A percentile compares a stretch with the other conserved stretches of the same genome.
phyloP scores from a whole-genome alignment of 768 basidiomycete species.

The Pulveroboletus sp. region DNA sequence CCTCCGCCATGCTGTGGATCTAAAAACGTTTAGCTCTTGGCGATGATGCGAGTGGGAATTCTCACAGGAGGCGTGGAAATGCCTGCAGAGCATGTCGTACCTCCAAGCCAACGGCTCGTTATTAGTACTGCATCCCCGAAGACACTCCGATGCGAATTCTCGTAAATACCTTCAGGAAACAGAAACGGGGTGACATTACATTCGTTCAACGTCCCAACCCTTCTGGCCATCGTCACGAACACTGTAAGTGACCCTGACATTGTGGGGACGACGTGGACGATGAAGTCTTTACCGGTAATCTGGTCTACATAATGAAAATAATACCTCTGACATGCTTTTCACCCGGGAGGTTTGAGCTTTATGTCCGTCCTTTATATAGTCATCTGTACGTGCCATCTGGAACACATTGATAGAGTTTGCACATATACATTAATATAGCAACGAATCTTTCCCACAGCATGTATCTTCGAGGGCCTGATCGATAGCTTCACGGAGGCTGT shows the following conservation, averaged over 20 bases:
- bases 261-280: not conserved
- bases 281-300: not conserved
- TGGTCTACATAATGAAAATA: not conserved
- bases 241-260: conserved; percentile 3
- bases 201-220: conserved; percentile 18
- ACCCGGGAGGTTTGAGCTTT: not conserved
- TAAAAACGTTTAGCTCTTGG: conserved; percentile 45
- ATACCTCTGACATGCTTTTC: conserved; percentile 1
- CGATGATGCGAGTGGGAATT: conserved; percentile 76
- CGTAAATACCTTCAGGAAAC: not conserved
- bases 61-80: conserved; percentile 64
- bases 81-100: conserved; percentile 39
- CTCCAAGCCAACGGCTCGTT: conserved; percentile 43
- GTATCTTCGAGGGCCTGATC: conserved; percentile 15
- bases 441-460: not conserved
- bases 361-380: conserved; percentile 8
- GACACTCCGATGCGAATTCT: not conserved
- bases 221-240: conserved; percentile 1
- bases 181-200: not conserved
- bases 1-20: not conserved
- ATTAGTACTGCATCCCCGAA: conserved; percentile 19
- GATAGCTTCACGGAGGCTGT: conserved; percentile 31
- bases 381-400: not conserved
- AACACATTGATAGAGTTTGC: not conserved
- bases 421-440: not conserved